Evolutionary conservation across 129 eudicot species (phyloP).

Genomic region (Erigeron canadensis): DNA sequence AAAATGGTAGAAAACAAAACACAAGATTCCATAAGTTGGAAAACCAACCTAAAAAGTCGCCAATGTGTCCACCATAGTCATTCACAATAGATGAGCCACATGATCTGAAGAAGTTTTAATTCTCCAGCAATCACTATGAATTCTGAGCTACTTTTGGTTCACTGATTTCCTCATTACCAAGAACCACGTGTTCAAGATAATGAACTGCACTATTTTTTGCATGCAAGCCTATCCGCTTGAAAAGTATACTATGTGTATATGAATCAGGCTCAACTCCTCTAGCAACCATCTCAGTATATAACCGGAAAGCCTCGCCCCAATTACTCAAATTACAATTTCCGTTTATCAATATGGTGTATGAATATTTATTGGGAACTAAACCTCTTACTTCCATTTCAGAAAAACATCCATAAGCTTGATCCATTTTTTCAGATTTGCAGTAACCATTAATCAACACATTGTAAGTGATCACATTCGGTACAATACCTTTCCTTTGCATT

Average conservation of each 20-base stretch:
- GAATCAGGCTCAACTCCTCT: slow-evolving; percentile 60
- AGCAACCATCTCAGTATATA: slow-evolving; percentile 59
- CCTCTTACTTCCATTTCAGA: slow-evolving; percentile 49
- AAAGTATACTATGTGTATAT: slow-evolving; percentile 56
- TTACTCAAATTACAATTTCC: slow-evolving; percentile 50
- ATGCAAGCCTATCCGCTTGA: slow-evolving; percentile 46
- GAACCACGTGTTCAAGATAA: slow-evolving; percentile 50
- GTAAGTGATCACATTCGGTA: slow-evolving; percentile 65
- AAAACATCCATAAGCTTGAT: slow-evolving; percentile 47
- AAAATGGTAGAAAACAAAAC: background rate
- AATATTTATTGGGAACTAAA: slow-evolving; percentile 46
- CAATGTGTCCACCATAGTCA: slow-evolving; percentile 29
- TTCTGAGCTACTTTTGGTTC: slow-evolving; percentile 29
- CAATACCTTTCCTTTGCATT: slow-evolving; percentile 49
- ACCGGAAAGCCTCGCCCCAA: slow-evolving; percentile 54
- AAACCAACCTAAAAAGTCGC: slow-evolving; percentile 21
- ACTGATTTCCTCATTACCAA: slow-evolving; percentile 32
- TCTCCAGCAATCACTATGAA: slow-evolving; percentile 23
- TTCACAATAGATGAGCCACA: slow-evolving; percentile 28
- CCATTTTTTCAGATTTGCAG: slow-evolving; percentile 48
- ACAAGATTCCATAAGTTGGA: background rate
- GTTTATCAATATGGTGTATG: slow-evolving; percentile 59
- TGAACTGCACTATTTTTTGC: slow-evolving; percentile 36
- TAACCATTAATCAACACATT: slow-evolving; percentile 59
- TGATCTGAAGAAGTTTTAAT: slow-evolving; percentile 12